phyloP scores from a whole-genome alignment of 129 eudicot species.

The Flaveria bidentis region DNA sequence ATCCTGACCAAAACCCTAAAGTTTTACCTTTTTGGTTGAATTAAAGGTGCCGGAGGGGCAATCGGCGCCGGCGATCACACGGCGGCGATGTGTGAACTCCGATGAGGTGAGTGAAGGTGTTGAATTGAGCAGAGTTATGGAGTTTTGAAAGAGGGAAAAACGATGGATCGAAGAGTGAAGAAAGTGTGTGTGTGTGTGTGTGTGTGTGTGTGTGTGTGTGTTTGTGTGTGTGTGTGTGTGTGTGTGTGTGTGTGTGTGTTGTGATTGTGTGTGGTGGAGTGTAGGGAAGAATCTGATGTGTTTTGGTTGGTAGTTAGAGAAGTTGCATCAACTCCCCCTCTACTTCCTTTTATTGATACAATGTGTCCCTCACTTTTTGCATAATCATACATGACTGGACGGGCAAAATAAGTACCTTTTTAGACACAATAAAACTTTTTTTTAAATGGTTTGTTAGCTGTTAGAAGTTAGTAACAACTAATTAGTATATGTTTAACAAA shows the following conservation, averaged over 20 bases:
- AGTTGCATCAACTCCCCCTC: slow-evolving; percentile 31
- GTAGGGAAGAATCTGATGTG: slow-evolving; percentile 45
- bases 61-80: slow-evolving; percentile 37
- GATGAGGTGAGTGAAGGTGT: slow-evolving; percentile 12
- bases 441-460: too few relatives aligned
- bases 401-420: too few relatives aligned
- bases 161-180: slow-evolving; percentile 35
- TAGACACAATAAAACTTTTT: too few relatives aligned
- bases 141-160: not conserved
- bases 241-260: not conserved
- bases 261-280: slow-evolving; percentile 44
- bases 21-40: slow-evolving; percentile 37
- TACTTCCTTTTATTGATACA: slow-evolving; percentile 20
- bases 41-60: slow-evolving; percentile 19
- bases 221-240: slow-evolving; percentile 25
- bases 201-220: slow-evolving; percentile 2
- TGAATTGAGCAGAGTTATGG: slow-evolving; percentile 23
- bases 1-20: slow-evolving; percentile 28
- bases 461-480: too few relatives aligned
- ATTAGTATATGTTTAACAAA: too few relatives aligned
- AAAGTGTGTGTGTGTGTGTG: not conserved
- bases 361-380: slow-evolving; percentile 20
- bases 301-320: slow-evolving; percentile 51
- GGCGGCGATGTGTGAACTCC: not conserved
- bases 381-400: too few relatives aligned